Conservation (phyloP, 805 yeast genomes). For the Wickerhamomyces bovis region DNA sequence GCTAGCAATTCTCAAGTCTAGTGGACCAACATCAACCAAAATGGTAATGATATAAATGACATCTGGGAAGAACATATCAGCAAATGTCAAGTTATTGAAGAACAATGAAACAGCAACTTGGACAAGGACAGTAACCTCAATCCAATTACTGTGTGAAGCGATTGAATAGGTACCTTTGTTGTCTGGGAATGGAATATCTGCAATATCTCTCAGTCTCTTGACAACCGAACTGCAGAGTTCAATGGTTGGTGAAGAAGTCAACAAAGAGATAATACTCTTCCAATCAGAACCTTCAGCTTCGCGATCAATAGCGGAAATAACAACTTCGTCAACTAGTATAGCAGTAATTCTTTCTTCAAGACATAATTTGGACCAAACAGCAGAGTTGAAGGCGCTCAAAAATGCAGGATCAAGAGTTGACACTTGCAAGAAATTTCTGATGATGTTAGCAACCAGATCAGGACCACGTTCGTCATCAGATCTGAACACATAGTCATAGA, state of each 20-base stretch:
- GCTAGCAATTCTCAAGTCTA: constrained; percentile 51
- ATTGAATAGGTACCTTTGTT: constrained; percentile 35
- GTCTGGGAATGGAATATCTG: constrained; percentile 43
- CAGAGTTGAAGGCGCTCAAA: constrained; percentile 48
- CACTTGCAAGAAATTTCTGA: constrained; percentile 55
- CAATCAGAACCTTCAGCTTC: constrained; percentile 71
- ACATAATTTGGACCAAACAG: constrained; percentile 64
- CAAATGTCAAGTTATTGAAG: constrained; percentile 59
- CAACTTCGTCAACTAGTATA: constrained; percentile 64
- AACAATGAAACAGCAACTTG: constrained; percentile 58
- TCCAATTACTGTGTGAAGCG: constrained; percentile 54
- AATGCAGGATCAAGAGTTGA: constrained; percentile 44
- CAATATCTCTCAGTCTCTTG: constrained; percentile 46
- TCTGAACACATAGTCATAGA: constrained; percentile 50
- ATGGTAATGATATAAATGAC: constrained; percentile 61
- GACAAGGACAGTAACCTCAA: constrained; percentile 65
- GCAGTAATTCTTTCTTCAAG: constrained; percentile 53
- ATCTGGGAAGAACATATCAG: constrained; percentile 66
- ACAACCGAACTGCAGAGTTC: constrained; percentile 65
- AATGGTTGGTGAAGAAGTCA: constrained; percentile 62
- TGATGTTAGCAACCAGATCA: constrained; percentile 51
- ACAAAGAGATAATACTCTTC: constrained; percentile 55
- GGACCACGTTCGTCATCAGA: constrained; percentile 53
- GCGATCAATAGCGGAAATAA: constrained; percentile 67
- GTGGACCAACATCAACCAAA: constrained; percentile 44